These are phyloP conservation scores for Exsudoporus frostii DNA, from an alignment of 768 basidiomycete genomes.

Conservation along the genomic window DNA sequence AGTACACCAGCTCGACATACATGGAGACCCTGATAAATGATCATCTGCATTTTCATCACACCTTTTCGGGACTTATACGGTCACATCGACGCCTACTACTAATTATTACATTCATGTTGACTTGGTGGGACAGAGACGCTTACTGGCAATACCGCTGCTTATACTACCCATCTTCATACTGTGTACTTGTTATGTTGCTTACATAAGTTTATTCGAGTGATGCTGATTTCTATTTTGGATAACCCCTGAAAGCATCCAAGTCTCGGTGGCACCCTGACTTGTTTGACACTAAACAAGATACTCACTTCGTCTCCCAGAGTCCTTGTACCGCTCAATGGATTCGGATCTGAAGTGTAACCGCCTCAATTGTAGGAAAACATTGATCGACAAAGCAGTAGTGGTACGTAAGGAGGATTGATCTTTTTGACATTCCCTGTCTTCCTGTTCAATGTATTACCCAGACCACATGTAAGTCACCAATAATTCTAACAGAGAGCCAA, in stretches of 20 bases:
- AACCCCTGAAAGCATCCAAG: background rate
- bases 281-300: background rate
- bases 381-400: slow-evolving; percentile 81
- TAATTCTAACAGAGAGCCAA: background rate
- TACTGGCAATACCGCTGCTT: slow-evolving; percentile 18
- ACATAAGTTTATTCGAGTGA: slow-evolving; percentile 12
- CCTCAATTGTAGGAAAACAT: slow-evolving; percentile 63
- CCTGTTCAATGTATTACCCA: slow-evolving; percentile 19
- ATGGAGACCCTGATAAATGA: slow-evolving; percentile 58
- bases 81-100: slow-evolving; percentile 17
- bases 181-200: slow-evolving; percentile 27
- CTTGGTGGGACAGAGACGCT: slow-evolving; percentile 27
- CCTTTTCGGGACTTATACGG: slow-evolving; percentile 18
- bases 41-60: slow-evolving; percentile 13
- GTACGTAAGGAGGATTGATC: slow-evolving; percentile 42
- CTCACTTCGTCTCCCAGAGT: background rate
- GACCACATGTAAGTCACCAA: slow-evolving; percentile 52
- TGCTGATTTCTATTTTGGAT: slow-evolving; percentile 12
- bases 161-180: slow-evolving; percentile 19
- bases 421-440: background rate
- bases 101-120: slow-evolving; percentile 32
- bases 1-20: slow-evolving; percentile 50
- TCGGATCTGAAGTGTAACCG: slow-evolving; percentile 75
- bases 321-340: slow-evolving; percentile 48
- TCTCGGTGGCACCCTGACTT: no score